These are phyloP conservation scores for Syzygium oleosum DNA, from an alignment of 345 rosid genomes.

Conservation along the genomic window DNA sequence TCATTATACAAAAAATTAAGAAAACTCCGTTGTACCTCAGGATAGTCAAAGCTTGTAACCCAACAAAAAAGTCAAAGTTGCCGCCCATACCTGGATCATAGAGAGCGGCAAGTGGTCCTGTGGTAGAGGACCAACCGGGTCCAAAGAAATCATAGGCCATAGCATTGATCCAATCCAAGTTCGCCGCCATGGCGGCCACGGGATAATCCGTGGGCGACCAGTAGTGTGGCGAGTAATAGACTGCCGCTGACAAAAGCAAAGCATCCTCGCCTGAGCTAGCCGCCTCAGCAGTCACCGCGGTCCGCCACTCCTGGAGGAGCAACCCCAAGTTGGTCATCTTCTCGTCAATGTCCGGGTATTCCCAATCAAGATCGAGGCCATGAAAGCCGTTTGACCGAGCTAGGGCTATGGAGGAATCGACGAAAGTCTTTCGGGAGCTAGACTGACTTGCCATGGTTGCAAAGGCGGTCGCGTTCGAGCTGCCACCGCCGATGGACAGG, in stretches of 20 bases:
- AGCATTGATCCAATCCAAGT: slow-evolving; percentile 53
- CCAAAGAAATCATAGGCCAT: slow-evolving; percentile 52
- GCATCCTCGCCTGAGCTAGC: slow-evolving; percentile 8
- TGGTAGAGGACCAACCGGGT: slow-evolving; percentile 20
- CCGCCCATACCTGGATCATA: slow-evolving; percentile 24
- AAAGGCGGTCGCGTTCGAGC: slow-evolving; percentile 8
- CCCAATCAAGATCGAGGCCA: slow-evolving; percentile 65
- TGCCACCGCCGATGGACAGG: slow-evolving; percentile 31
- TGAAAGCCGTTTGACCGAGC: slow-evolving; percentile 38
- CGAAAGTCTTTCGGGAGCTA: slow-evolving; percentile 33
- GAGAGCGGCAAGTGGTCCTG: slow-evolving; percentile 61
- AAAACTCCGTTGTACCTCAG: neutral
- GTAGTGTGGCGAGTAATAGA: slow-evolving; percentile 16
- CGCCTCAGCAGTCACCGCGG: slow-evolving; percentile 33
- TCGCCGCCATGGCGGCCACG: slow-evolving; percentile 13
- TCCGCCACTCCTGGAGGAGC: slow-evolving; percentile 38
- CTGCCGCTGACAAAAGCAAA: slow-evolving; percentile 40
- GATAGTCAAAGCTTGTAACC: neutral
- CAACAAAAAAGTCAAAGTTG: neutral
- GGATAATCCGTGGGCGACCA: slow-evolving; percentile 21
- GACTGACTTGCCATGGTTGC: slow-evolving; percentile 43
- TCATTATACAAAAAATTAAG: neutral
- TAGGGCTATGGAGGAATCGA: slow-evolving; percentile 39
- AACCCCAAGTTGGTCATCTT: slow-evolving; percentile 36
- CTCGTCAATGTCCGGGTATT: slow-evolving; percentile 19